Conservation (phyloP, 805 yeast genomes). For the Henningerozyma blattae region DNA sequence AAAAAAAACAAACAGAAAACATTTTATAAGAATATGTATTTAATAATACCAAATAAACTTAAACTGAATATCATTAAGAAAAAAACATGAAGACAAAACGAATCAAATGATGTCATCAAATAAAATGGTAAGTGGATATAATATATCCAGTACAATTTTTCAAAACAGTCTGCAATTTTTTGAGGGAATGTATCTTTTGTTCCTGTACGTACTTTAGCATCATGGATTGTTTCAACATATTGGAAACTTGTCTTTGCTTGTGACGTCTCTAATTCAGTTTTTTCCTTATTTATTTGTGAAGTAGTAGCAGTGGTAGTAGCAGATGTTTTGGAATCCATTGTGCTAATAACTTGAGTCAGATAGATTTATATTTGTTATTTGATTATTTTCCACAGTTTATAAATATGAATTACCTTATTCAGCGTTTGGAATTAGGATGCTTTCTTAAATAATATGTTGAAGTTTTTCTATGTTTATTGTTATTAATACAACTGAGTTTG, state of each 20-base stretch:
- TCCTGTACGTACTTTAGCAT: conserved; percentile 5
- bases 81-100: conserved; percentile 28
- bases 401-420: no score
- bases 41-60: conserved; percentile 28
- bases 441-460: no score
- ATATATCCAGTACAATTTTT: conserved; percentile 31
- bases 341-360: no score
- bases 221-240: conserved; percentile 4
- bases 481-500: no score
- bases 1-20: no score
- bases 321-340: no score
- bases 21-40: conserved; percentile 18
- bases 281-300: background rate
- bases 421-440: no score
- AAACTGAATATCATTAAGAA: conserved; percentile 27
- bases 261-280: background rate
- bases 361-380: no score
- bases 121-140: conserved; percentile 34
- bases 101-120: conserved; percentile 31
- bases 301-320: no score
- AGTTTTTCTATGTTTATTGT: no score
- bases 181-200: conserved; percentile 9
- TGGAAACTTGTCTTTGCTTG: background rate
- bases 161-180: conserved; percentile 19
- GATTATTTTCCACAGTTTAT: no score